Evolutionary conservation across 495 filamentous ascomycete genomes (phyloP), one percentile per base, ranked within the genome.

Genomic region (Talaromyces liani): DNA sequence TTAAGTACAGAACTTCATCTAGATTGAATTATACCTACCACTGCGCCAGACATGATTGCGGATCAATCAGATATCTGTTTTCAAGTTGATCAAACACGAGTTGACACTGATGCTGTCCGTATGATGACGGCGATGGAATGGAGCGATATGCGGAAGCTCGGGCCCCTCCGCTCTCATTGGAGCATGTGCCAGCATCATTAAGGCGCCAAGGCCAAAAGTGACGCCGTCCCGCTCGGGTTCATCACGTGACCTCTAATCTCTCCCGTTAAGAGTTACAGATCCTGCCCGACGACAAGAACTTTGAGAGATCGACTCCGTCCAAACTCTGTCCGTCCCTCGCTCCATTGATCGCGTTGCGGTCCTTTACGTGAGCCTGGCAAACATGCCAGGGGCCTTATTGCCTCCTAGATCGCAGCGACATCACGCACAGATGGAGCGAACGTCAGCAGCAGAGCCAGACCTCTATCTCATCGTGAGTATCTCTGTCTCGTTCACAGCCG

Each of bases 391-490:
- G 73, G 85, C 84, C 71, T 78, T 85, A 63, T 77, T 87, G 75
- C 73, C 78, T 77, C 75, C 77, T 72, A 78, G 80, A 78, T 80
- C 78, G 66, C 69, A 79, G 73, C 74, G 77, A 72, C 80, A 80
- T 72, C 76, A 78, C 76, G 74, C 75, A 67, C 67, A 77, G 70
- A 81, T 80, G 74, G 75, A 77, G 70, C 73, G 73, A 71, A 69
- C 73, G 67, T 70, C 75, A 70, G 75, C 75, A 63, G 74, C 77
- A 59, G 72, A 83, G 74, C 72, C 79, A 60, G 88, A 92, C 71
- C 78, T 95, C 60, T 88, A 89, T 68, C 78, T 96, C 63, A 91
- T 96, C 64, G 90, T 93, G 73, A 78, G 90, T 82, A 60, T 63
- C 39, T 16, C 54, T n/a, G 29, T 33, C n/a, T 39, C 12, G n/a